Conservation (phyloP, 495 filamentous ascomycete species). For the Thermochaetoides thermophila region DNA sequence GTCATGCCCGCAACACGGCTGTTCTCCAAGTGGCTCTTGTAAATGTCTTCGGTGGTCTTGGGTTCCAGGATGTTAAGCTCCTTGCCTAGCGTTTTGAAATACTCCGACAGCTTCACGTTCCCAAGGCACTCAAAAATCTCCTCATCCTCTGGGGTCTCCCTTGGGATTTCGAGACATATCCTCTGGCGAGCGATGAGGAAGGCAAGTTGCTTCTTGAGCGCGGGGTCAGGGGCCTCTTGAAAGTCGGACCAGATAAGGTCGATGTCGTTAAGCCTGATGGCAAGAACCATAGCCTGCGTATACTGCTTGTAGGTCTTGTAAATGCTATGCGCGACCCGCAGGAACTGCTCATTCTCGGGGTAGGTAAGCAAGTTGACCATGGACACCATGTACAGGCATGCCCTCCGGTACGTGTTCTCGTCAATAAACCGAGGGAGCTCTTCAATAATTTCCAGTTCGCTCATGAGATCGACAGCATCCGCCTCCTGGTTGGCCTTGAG, state of each 20-base stretch:
- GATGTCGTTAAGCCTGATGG: conserved; percentile 80
- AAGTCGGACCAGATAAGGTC: conserved; percentile 69
- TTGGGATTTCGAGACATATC: conserved; percentile 57
- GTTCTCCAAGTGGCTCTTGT: conserved; percentile 97
- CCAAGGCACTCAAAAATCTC: conserved; percentile 68
- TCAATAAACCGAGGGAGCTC: conserved; percentile 80
- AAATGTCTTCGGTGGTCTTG: conserved; percentile 96
- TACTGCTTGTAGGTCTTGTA: conserved; percentile 85
- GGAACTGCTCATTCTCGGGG: conserved; percentile 90
- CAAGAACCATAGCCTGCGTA: conserved; percentile 83
- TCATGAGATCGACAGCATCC: conserved; percentile 92
- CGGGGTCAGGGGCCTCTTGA: conserved; percentile 59
- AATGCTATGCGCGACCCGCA: conserved; percentile 77
- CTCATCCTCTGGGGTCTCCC: conserved; percentile 44
- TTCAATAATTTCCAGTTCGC: conserved; percentile 92
- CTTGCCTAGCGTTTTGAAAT: conserved; percentile 88
- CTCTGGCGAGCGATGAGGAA: conserved; percentile 86
- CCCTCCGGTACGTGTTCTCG: conserved; percentile 81
- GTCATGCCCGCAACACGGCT: conserved; percentile 80
- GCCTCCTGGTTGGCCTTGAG: conserved; percentile 95
- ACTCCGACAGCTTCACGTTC: conserved; percentile 73
- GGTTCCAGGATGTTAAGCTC: conserved; percentile 95
- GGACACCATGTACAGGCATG: conserved; percentile 96
- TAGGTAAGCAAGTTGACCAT: conserved; percentile 97
- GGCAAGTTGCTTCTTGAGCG: conserved; percentile 85